Evolutionary conservation across 805 yeast genomes (phyloP), one percentile per base, ranked within the genome.

Genomic region (Pichia manshurica): DNA sequence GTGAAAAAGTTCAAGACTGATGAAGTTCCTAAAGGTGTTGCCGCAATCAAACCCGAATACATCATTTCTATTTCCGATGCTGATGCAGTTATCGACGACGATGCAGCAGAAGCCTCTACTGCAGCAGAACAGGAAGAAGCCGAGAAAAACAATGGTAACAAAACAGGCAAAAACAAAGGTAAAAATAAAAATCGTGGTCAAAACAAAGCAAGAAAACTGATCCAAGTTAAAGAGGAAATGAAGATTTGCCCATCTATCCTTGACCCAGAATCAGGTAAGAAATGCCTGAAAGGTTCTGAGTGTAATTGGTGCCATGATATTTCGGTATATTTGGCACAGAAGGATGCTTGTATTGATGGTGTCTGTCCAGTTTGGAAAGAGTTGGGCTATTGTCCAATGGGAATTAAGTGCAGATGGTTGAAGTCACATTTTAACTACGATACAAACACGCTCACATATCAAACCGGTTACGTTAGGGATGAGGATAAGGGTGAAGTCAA

Each of bases 361-460:
- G 59, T 59, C 1, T 93, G 99, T 66, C 98, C 99, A 0, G 96
- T 87, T 3, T 89, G 69, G 61, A 70, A 70, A 31, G 83, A 85
- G 1, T 70, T 87, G 32, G 99, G 99, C 0, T 82, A 79, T 59
- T 93, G 99, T 71, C 96, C 96, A 4, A 77, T 84, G 52, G 99
- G 99, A 0, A 67, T 87, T 57, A 91, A 87, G 64, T 93, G 99
- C 68, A 78, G 96, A 58, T 93, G 96, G 87, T 74, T 93, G 48
- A 69, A 76, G 3, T 77, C 87, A 15, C 98, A 93, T 67, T 75
- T 69, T 59, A 62, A 75, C 55, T 60, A 59, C 29, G 82, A 71
- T 48, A 65, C 72, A 16, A 69, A 67, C 46, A 68, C 63, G 50
- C 64, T 82, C 19, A 51, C 72, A 32, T 72, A 64, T 46, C 81